Base-by-base conservation (phyloP, 305 asterid species). In the Solanum aculeatissimum region DNA sequence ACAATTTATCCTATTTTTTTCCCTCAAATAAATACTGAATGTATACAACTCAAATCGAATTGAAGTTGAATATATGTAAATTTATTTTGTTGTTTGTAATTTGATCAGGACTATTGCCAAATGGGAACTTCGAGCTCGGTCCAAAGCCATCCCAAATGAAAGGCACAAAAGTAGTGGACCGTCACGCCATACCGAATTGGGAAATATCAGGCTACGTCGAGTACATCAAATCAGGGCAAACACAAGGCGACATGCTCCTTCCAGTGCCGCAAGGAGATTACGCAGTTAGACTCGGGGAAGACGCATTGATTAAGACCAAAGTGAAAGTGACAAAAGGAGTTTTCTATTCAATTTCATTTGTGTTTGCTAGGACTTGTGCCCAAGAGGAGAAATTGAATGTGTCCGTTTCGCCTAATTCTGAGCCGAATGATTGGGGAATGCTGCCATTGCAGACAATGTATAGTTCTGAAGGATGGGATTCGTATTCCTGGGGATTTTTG, bases 381-480 rank as follows among this genome's bases (percentile, higher is more conserved):
- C 98, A 94, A 83, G 93, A 92, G 10, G 94, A 92, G 88, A 89
- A 66, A 81, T 40, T 93, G 65, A 93, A 93, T 25, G 86, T 92
- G 7, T 91, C 98, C 0, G 86, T 89, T 43, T 58, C 86, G 2
- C 94, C 96, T 14, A 90, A 82, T 25, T 51, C 63, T 1, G 91
- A 89, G 72, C 83, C 91, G n/a, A 89, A 89, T 23, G 92, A 88
- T 42, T 92, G 91, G 93, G 97, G 92, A 4, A 62, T 93, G 55
- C 27, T 93, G 85, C 96, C 95, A 2, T 86, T 92, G 35, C 98
- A 94, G 74, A 93, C 98, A 12, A 92, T 92, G 84, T 94, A 94
- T 45, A 91, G 97, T 62, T 91, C 94, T 45, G 89, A 92, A 87
- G 98, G 98, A 4, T 94, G 97, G 98, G 98, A 94, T 83, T 71